These are phyloP conservation scores for Polymyxa betae DNA, from an alignment of 208 protist genomes.

Conservation along the genomic window DNA sequence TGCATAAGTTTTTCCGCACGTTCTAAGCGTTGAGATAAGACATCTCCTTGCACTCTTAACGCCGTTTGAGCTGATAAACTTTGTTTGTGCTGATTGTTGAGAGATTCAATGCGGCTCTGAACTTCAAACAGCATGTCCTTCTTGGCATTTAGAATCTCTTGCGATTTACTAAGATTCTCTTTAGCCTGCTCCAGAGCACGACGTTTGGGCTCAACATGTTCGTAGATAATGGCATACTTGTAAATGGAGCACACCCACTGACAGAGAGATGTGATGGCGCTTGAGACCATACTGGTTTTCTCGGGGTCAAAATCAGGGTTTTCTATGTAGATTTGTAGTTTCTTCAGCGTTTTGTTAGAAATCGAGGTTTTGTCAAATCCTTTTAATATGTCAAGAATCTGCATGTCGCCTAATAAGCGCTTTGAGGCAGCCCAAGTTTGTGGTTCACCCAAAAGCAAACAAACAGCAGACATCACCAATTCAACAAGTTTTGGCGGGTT, in stretches of 20 bases:
- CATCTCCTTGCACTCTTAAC: conserved; percentile 60
- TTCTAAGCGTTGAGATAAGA: conserved; percentile 64
- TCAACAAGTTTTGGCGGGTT: conserved; percentile 90
- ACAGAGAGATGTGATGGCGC: conserved; percentile 90
- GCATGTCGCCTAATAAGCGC: conserved; percentile 85
- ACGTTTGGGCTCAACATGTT: conserved; percentile 70
- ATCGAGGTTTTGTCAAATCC: conserved; percentile 92
- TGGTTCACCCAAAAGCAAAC: conserved; percentile 88
- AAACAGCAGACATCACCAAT: conserved; percentile 91
- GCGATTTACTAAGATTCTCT: conserved; percentile 56
- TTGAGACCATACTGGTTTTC: conserved; percentile 84
- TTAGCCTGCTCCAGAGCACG: conserved; percentile 65
- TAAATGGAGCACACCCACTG: conserved; percentile 90
- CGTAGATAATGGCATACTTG: conserved; percentile 67
- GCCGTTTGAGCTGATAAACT: conserved; percentile 62
- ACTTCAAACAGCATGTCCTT: conserved; percentile 64
- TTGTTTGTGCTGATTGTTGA: conserved; percentile 66
- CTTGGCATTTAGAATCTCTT: conserved; percentile 68
- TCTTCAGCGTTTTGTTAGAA: conserved; percentile 81
- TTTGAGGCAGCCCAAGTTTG: conserved; percentile 92
- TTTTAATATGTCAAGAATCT: conserved; percentile 87
- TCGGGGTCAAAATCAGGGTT: conserved; percentile 89
- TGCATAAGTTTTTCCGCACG: conserved; percentile 72
- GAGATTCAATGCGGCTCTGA: conserved; percentile 65
- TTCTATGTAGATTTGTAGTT: conserved; percentile 91